These are phyloP conservation scores for Geotrichum carabidarum DNA, from an alignment of 1,139 yeast species.

Conservation along the genomic window DNA sequence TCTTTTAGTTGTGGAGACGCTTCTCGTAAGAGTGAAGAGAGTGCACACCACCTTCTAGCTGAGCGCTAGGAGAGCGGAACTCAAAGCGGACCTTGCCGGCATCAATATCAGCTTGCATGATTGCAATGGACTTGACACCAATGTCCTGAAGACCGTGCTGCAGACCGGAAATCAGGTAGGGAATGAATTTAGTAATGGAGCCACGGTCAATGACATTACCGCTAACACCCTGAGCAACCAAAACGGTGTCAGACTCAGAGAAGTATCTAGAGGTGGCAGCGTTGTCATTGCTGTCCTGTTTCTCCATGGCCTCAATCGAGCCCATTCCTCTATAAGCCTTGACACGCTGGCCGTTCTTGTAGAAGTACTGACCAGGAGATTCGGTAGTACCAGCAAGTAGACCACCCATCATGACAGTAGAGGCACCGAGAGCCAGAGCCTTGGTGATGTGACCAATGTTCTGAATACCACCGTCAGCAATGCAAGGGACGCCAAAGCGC, in stretches of 20 bases:
- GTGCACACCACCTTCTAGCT: constrained; percentile 97
- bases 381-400: constrained; percentile 97
- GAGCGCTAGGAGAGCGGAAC: constrained; percentile 97
- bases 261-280: constrained; percentile 98
- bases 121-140: constrained; percentile 67
- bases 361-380: constrained; percentile 97
- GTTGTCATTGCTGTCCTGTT: constrained; percentile 77
- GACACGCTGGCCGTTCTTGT: constrained; percentile 96
- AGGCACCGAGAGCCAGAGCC: constrained; percentile 95
- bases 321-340: constrained; percentile 99
- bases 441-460: constrained; percentile 98
- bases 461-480: constrained; percentile 99
- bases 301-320: constrained; percentile 97
- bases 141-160: constrained; percentile 99
- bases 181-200: constrained; percentile 85
- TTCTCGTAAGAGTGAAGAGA: constrained; percentile 95
- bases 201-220: constrained; percentile 98
- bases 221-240: constrained; percentile 98
- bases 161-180: constrained; percentile 89
- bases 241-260: constrained; percentile 89
- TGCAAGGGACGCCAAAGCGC: constrained; percentile 89
- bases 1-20: constrained; percentile 75
- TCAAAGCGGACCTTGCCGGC: constrained; percentile 82
- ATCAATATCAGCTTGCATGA: constrained; percentile 60
- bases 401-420: constrained; percentile 99